Percentiles rank a stretch among this genome's conserved stretches.
These are phyloP conservation scores for Penicillium sp. DNA, from an alignment of 2,329 filamentous ascomycete species.

Conservation along the genomic window DNA sequence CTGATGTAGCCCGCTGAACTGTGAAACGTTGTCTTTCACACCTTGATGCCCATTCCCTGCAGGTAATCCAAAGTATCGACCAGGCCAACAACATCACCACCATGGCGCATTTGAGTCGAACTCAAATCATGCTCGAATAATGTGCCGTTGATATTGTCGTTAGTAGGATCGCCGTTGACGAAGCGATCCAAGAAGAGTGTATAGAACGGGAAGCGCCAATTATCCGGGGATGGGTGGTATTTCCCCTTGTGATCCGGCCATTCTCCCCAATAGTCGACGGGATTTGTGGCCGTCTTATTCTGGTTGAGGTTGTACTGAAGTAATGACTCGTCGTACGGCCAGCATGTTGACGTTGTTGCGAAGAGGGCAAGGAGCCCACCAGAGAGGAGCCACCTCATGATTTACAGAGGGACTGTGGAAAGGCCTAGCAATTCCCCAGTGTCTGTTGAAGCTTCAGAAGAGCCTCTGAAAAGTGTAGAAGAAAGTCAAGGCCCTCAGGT, in stretches of 20 bases:
- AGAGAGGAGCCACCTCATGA: conserved; percentile 36
- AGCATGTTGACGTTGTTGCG: conserved; percentile 31
- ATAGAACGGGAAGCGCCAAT: conserved; percentile 68
- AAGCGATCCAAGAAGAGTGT: conserved; percentile 65
- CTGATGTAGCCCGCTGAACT: not conserved
- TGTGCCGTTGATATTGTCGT: conserved; percentile 64
- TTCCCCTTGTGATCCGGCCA: conserved; percentile 50
- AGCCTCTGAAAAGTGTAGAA: not conserved
- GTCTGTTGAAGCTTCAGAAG: not conserved
- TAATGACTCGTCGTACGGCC: conserved; percentile 54
- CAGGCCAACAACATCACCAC: conserved; percentile 62
- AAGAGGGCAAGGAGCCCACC: conserved; percentile 35
- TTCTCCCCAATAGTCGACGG: conserved; percentile 60
- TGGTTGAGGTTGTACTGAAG: conserved; percentile 63
- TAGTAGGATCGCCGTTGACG: conserved; percentile 65
- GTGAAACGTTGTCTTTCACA: conserved; percentile 23
- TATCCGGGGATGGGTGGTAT: conserved; percentile 58
- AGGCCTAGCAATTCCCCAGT: not conserved
- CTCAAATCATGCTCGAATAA: conserved; percentile 62
- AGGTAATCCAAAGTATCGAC: conserved; percentile 65
- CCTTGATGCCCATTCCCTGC: conserved; percentile 65
- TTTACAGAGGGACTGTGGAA: conserved; percentile 10
- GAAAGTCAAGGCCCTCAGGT: not conserved
- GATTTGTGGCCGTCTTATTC: conserved; percentile 57
- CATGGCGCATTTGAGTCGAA: conserved; percentile 64